Evolutionary conservation across 352 stramenopile species (phyloP).

Genomic region (Aphanomyces euteiches): DNA sequence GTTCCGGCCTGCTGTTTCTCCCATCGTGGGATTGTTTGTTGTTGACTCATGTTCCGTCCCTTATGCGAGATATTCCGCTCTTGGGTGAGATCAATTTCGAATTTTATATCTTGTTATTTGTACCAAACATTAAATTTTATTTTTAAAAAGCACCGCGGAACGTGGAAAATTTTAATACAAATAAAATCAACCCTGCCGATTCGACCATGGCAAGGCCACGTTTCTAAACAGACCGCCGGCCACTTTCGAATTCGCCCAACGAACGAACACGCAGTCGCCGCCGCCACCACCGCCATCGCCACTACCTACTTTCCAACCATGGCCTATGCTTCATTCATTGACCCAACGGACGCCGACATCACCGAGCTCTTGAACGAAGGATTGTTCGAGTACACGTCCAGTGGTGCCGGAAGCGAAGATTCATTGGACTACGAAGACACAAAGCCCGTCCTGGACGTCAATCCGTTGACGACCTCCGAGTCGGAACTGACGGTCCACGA

Average conservation of each 20-base stretch:
- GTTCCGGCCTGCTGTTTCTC: conserved; percentile 1
- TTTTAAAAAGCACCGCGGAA: background rate
- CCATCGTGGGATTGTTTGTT: background rate
- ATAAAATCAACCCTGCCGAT: background rate
- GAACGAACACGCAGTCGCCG: background rate
- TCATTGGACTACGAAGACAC: conserved; percentile 10
- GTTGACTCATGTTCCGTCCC: conserved; percentile 15
- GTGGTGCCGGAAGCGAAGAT: conserved; percentile 17
- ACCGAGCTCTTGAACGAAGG: conserved; percentile 8
- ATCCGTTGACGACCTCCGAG: background rate
- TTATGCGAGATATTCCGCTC: conserved; percentile 1
- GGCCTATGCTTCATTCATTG: background rate
- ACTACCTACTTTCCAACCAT: background rate
- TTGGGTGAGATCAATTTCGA: background rate
- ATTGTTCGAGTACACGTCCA: conserved; percentile 21
- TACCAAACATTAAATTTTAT: conserved; percentile 10
- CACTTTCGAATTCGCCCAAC: conserved; percentile 6
- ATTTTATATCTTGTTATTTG: background rate
- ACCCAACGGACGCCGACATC: conserved; percentile 17
- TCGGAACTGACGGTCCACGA: background rate
- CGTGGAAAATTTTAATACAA: too few relatives aligned
- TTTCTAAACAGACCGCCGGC: too few relatives aligned
- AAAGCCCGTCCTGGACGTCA: background rate
- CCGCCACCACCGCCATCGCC: background rate
- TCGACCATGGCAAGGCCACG: background rate